phyloP scores from a whole-genome alignment of 805 yeast genomes.

The Helenozyma baotianmanensis region DNA sequence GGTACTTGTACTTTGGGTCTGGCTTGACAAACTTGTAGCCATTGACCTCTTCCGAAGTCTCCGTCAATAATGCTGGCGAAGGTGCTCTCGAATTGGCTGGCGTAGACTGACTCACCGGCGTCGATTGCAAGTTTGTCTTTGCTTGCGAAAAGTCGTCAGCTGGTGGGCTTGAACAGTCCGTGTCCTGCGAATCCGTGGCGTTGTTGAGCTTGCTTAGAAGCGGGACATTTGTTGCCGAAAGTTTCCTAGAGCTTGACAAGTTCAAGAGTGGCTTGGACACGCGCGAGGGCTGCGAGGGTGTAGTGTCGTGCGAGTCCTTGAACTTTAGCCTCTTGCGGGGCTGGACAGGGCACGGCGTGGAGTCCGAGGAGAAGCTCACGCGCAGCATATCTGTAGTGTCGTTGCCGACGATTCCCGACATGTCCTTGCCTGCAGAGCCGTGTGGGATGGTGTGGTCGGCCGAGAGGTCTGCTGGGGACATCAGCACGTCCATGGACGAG shows the following conservation, averaged over 20 bases:
- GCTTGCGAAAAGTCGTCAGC: conserved; percentile 4
- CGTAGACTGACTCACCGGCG: conserved; percentile 41
- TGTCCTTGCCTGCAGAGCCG: conserved; percentile 11
- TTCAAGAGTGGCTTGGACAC: conserved; percentile 23
- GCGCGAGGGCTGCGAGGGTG: conserved; percentile 20
- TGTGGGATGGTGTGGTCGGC: conserved; percentile 7
- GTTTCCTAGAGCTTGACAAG: conserved; percentile 28
- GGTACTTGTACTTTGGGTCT: conserved; percentile 11
- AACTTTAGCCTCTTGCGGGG: conserved; percentile 35
- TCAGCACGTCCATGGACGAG: conserved; percentile 19
- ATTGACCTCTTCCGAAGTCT: conserved; percentile 36
- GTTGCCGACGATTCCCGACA: conserved; percentile 16
- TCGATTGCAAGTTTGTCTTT: conserved; percentile 16
- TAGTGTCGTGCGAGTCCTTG: conserved; percentile 15
- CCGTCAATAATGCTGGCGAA: conserved; percentile 19
- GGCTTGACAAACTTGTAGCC: conserved; percentile 43
- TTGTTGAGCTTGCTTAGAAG: conserved; percentile 14
- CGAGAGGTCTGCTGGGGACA: conserved; percentile 18
- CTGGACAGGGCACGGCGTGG: conserved; percentile 42
- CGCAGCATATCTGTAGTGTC: conserved; percentile 15
- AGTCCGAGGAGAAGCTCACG: conserved; percentile 31
- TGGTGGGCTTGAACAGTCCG: too few relatives aligned
- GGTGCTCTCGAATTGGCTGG: conserved; percentile 39
- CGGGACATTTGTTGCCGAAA: conserved; percentile 16
- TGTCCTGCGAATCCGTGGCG: conserved; percentile 3